A percentile compares a stretch with the other conserved stretches of the same genome.
phyloP scores from a whole-genome alignment of 2,329 filamentous ascomycete species.

The Beauveria sp. region DNA sequence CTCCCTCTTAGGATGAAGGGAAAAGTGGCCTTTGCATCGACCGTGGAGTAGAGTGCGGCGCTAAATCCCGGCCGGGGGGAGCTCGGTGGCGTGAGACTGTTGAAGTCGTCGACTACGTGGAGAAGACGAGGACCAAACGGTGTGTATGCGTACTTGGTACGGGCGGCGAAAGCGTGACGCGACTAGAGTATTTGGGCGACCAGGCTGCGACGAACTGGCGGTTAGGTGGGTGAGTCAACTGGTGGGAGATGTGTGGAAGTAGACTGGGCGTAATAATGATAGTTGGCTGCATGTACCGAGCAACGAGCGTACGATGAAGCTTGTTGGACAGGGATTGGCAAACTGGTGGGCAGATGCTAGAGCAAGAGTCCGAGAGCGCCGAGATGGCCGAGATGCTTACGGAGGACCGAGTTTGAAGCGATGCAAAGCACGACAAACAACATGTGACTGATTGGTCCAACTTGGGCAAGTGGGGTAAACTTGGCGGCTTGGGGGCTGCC shows the following conservation, averaged over 20 bases:
- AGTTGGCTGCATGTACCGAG: no score
- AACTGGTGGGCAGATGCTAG: neutral
- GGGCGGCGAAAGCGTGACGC: neutral
- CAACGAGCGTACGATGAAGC: neutral
- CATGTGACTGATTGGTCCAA: conserved; percentile 9
- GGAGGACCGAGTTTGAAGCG: conserved; percentile 7
- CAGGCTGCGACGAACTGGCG: no score
- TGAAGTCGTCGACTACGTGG: neutral
- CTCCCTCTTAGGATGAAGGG: neutral
- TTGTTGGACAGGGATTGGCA: neutral
- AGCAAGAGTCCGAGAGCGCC: conserved; percentile 2
- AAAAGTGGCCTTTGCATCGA: neutral
- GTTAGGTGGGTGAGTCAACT: no score
- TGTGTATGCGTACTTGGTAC: neutral
- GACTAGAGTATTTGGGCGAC: neutral
- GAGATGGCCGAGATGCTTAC: conserved; percentile 6
- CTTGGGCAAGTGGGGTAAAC: neutral
- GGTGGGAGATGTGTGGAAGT: no score
- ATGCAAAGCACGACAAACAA: conserved; percentile 8
- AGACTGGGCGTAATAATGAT: no score
- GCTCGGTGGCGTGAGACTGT: neutral
- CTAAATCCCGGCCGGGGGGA: neutral
- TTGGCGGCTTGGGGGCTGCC: neutral
- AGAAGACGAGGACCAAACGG: neutral
- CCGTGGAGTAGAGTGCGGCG: neutral